Evolutionary conservation across 2,329 filamentous ascomycete genomes (phyloP), one percentile per base, ranked within the genome.

Genomic region (Acrodontium crateriforme): DNA sequence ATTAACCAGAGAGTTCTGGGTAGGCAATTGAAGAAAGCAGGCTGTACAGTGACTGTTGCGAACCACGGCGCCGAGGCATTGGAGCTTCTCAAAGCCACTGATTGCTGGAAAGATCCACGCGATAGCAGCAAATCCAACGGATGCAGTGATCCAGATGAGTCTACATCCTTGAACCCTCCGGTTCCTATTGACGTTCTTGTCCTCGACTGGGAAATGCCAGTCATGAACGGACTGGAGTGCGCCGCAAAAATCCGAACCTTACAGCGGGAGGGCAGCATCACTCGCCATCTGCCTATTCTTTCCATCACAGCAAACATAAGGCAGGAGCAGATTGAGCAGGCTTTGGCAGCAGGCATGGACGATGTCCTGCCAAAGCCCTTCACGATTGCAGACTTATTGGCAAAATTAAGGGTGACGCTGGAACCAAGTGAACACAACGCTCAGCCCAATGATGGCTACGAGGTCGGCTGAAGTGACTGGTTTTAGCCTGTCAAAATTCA

Each of bases 201-300:
- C 9, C 38, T 45, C 32, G 44, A 46, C 24, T 29, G 35, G 10
- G 43, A 47, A 29, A 46, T 46, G 42, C 44, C 44, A 3, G 31
- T 41, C 2, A 42, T 44, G 32, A 38, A 46, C 17, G 44, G 44
- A 9, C 20, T 47, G 23, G 40, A 32, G 4, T 45, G 43, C 27
- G 35, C 37, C 6, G 22, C 28, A 7, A 28, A 28, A 4, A 46
- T 47, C 16, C 29, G 43, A 6, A 31, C 38, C n/a, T 20, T 41
- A 17, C 36, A 47, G 27, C 17, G 15, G 3, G 23, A 38, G 11
- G 30, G 23, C 5, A 7, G 18, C 16, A 29, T 41, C 18, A 32
- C 9, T 10, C 27, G 36, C 9, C 33, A 34, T 25, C 29, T 44
- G 9, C 39, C 39, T 6, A 32, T 45, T 8, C 38, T 44, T 11